Evolutionary conservation across 305 asterid genomes (phyloP).

Genomic region (Fraxinus angustifolia): DNA sequence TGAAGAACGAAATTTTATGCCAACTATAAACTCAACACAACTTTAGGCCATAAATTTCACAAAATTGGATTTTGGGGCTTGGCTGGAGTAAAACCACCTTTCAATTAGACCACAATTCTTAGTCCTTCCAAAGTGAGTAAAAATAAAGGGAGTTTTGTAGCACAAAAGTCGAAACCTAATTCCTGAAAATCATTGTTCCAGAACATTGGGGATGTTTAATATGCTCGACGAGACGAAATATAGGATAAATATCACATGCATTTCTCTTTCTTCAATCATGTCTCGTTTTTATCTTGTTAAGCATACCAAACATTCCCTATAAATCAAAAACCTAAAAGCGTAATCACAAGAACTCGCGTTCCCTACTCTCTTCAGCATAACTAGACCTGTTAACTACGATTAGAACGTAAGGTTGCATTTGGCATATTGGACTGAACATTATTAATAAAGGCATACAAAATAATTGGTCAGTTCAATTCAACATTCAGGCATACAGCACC

Average conservation of each 20-base stretch:
- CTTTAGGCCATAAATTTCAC: background rate
- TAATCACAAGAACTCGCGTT: background rate
- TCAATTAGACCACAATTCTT: background rate
- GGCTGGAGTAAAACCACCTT: background rate
- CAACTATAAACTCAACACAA: background rate
- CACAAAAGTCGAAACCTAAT: background rate
- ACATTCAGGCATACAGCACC: background rate
- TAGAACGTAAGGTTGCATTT: background rate
- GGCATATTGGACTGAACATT: background rate
- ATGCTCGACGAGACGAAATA: background rate
- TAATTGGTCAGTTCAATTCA: background rate
- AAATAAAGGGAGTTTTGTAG: background rate
- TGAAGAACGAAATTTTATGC: background rate
- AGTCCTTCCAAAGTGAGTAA: background rate
- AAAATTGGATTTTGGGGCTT: background rate
- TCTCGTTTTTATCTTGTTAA: too few relatives aligned
- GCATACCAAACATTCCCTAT: background rate
- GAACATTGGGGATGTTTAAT: background rate
- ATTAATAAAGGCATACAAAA: background rate
- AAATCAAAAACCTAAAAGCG: too few relatives aligned
- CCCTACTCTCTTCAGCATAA: background rate
- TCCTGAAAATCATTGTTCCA: background rate
- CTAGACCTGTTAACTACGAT: background rate
- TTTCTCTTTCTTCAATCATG: background rate
- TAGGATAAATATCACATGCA: background rate